Conservation (phyloP, 306 rosid species). For the Malus sieversii region DNA sequence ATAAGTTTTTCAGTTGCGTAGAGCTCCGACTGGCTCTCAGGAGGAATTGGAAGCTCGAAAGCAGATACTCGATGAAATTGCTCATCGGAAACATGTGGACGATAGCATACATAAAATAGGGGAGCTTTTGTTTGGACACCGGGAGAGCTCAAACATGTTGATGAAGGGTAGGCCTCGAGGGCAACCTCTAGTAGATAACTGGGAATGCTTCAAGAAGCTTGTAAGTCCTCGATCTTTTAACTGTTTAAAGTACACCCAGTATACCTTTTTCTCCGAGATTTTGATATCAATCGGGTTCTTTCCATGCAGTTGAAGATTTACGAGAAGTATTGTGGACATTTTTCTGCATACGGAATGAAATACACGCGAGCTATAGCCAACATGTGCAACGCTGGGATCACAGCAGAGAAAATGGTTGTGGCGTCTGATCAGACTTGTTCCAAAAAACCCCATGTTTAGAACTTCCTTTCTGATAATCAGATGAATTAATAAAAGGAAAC, state of each 20-base stretch:
- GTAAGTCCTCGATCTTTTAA: conserved; percentile 19
- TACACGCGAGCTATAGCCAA: conserved; percentile 40
- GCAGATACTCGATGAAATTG: conserved; percentile 25
- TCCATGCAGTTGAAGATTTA: conserved; percentile 20
- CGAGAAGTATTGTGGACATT: conserved; percentile 27
- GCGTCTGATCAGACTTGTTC: conserved; percentile 37
- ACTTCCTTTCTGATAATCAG: neutral
- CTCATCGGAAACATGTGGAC: conserved; percentile 30
- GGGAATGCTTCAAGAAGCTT: conserved; percentile 50
- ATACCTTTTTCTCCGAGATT: neutral
- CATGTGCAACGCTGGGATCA: conserved; percentile 38
- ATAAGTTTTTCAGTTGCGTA: conserved; percentile 20
- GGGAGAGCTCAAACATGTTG: conserved; percentile 16
- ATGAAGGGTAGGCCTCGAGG: conserved; percentile 33
- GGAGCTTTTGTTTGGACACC: conserved; percentile 35
- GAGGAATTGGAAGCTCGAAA: conserved; percentile 33
- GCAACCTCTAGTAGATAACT: conserved; percentile 52
- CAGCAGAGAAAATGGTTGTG: conserved; percentile 9
- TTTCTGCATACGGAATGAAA: conserved; percentile 37
- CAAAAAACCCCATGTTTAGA: neutral
- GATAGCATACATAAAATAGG: conserved; percentile 21
- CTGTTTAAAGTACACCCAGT: neutral
- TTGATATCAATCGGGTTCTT: neutral
- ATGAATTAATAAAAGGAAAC: neutral
- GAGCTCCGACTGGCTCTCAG: conserved; percentile 32